phyloP scores from a whole-genome alignment of 495 filamentous ascomycete species.

The Xylaria nigripes region DNA sequence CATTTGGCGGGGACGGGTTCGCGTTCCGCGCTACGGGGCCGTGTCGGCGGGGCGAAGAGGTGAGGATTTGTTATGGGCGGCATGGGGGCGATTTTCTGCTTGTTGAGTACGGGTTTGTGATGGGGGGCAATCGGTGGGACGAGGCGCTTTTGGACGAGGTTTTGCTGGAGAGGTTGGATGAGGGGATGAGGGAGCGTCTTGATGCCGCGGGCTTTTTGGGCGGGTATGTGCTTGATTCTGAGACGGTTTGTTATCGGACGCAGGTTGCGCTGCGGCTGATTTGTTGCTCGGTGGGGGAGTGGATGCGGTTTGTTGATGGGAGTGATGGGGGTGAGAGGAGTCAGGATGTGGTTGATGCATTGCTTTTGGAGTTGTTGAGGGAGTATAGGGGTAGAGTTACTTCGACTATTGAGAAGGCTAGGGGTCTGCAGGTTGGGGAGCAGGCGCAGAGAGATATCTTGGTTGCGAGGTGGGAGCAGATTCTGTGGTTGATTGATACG shows the following conservation, averaged over 20 bases:
- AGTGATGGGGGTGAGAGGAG: slow-evolving; percentile 30
- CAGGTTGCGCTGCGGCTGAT: slow-evolving; percentile 56
- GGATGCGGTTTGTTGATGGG: slow-evolving; percentile 32
- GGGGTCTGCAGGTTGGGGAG: slow-evolving; percentile 8
- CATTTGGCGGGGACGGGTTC: slow-evolving; percentile 52
- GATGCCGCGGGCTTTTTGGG: slow-evolving; percentile 56
- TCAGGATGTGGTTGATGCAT: slow-evolving; percentile 23
- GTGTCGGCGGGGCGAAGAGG: slow-evolving; percentile 60
- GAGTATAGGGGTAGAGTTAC: slow-evolving; percentile 6
- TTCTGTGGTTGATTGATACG: slow-evolving; percentile 30
- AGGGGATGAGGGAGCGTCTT: slow-evolving; percentile 41
- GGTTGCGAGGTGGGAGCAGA: slow-evolving; percentile 46
- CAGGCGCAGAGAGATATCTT: slow-evolving; percentile 27
- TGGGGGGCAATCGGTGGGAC: slow-evolving; percentile 60
- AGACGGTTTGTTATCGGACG: slow-evolving; percentile 62
- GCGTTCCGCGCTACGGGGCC: slow-evolving; percentile 46
- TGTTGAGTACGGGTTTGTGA: slow-evolving; percentile 75
- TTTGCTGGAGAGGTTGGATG: slow-evolving; percentile 47
- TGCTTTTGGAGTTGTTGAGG: slow-evolving; percentile 20
- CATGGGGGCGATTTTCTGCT: slow-evolving; percentile 79
- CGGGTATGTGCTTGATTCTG: slow-evolving; percentile 54
- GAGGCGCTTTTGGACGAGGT: slow-evolving; percentile 59
- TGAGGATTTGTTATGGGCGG: slow-evolving; percentile 70
- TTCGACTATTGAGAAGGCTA: neutral
- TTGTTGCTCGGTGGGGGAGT: slow-evolving; percentile 26